Evolutionary conservation across 768 basidiomycete species (phyloP).

Genomic region (Lactarius vividus): DNA sequence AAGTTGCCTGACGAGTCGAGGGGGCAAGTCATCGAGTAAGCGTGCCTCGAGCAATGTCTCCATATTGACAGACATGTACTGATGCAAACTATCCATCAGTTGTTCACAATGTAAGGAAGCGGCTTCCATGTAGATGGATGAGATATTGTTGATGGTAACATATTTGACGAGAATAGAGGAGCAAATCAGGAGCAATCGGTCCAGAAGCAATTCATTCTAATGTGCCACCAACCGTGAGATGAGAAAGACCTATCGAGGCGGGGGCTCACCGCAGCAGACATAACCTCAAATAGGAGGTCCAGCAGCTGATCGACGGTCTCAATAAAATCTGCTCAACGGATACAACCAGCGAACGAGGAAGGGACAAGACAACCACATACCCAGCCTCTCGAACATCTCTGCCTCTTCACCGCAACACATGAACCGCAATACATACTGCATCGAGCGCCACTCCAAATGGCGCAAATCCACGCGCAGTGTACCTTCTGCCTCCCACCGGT

Average conservation of each 20-base stretch:
- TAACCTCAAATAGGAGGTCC: slow-evolving; percentile 83
- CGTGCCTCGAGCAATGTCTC: slow-evolving; percentile 81
- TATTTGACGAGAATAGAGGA: slow-evolving; percentile 68
- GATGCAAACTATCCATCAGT: slow-evolving; percentile 68
- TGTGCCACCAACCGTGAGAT: neutral
- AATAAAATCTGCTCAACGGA: slow-evolving; percentile 50
- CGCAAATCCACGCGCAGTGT: slow-evolving; percentile 62
- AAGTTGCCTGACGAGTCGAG: slow-evolving; percentile 64
- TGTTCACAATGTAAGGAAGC: slow-evolving; percentile 68
- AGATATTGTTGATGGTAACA: slow-evolving; percentile 71
- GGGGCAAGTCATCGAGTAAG: slow-evolving; percentile 76
- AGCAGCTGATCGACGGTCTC: slow-evolving; percentile 69
- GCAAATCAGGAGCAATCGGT: slow-evolving; percentile 79
- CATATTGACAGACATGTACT: slow-evolving; percentile 78
- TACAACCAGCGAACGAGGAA: neutral
- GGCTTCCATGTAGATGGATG: slow-evolving; percentile 78
- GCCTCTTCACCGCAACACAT: slow-evolving; percentile 70
- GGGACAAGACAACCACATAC: slow-evolving; percentile 40
- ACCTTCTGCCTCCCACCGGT: slow-evolving; percentile 52
- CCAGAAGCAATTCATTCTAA: slow-evolving; percentile 87
- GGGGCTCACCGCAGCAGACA: slow-evolving; percentile 75
- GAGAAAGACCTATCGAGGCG: neutral
- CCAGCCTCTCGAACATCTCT: slow-evolving; percentile 69
- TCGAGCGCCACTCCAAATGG: slow-evolving; percentile 70
- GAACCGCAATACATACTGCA: slow-evolving; percentile 73